Conservation (phyloP, 805 yeast genomes). For the Saturnispora saitoi region DNA sequence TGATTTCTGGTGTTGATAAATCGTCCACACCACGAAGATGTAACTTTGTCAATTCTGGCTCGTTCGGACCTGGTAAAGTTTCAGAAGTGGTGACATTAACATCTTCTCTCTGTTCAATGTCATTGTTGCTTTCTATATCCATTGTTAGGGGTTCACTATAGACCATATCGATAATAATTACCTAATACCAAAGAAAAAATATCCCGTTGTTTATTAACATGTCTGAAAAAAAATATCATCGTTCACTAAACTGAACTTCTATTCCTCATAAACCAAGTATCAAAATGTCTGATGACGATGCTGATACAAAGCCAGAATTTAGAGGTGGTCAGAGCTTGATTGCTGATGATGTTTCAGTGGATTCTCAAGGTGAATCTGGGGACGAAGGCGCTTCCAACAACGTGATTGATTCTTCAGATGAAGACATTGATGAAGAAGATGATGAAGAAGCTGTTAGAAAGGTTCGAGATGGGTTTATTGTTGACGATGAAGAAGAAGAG, state of each 20-base stretch:
- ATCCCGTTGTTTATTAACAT: not conserved
- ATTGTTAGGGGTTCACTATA: not conserved
- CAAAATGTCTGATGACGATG: conserved; percentile 4
- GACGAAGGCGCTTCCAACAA: not conserved
- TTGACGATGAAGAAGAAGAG: conserved; percentile 75
- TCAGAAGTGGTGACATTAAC: not conserved
- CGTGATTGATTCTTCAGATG: conserved; percentile 69
- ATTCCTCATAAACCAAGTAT: not conserved
- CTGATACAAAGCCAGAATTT: not conserved
- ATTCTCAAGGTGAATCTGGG: conserved; percentile 1
- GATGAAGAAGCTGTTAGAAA: conserved; percentile 83
- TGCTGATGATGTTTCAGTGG: conserved; percentile 1
- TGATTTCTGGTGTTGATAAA: conserved; percentile 51
- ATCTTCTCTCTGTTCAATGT: not conserved
- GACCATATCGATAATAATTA: not conserved
- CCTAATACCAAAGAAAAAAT: too few relatives aligned
- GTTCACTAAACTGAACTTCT: not conserved
- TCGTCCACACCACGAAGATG: conserved; percentile 55
- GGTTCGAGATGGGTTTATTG: conserved; percentile 88
- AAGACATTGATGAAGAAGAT: conserved; percentile 78
- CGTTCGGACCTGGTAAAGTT: conserved; percentile 2
- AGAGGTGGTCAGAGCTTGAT: not conserved
- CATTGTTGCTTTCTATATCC: not conserved
- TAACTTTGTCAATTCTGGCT: conserved; percentile 39
- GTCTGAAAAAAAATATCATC: not conserved